phyloP scores from a whole-genome alignment of 2,329 filamentous ascomycete species.

The Shiraia bambusicola region DNA sequence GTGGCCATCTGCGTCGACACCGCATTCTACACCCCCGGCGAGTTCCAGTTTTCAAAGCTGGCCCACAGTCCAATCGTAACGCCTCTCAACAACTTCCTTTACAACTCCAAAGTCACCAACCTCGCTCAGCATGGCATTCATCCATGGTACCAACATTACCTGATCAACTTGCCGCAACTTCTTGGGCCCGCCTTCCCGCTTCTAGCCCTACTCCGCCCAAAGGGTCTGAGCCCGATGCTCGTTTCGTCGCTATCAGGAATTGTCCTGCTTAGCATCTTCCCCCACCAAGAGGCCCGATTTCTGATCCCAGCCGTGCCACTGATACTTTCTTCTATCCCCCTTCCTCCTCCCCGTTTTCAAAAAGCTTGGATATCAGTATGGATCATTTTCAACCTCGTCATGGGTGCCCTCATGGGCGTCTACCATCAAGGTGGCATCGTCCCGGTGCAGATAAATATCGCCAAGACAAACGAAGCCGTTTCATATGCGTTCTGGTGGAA shows the following conservation, averaged over 20 bases:
- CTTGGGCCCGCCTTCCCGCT: conserved; percentile 55
- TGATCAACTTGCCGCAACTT: conserved; percentile 55
- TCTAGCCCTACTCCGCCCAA: conserved; percentile 53
- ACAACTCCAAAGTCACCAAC: conserved; percentile 53
- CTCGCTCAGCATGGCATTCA: conserved; percentile 57
- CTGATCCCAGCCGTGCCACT: conserved; percentile 73
- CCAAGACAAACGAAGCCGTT: conserved; percentile 64
- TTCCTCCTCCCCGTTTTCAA: conserved; percentile 60
- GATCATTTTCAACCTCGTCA: conserved; percentile 67
- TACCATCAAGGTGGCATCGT: conserved; percentile 81
- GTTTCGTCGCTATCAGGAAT: conserved; percentile 75
- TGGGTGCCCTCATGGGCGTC: conserved; percentile 74
- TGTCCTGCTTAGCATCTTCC: conserved; percentile 69
- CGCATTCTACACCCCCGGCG: conserved; percentile 68
- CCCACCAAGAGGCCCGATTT: conserved; percentile 80
- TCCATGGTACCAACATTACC: conserved; percentile 55
- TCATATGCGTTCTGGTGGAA: conserved; percentile 81
- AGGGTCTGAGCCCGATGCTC: conserved; percentile 57
- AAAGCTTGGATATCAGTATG: conserved; percentile 58
- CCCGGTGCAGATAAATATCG: conserved; percentile 73
- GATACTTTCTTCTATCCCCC: conserved; percentile 70
- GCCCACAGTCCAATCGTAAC: conserved; percentile 56
- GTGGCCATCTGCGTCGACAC: conserved; percentile 83
- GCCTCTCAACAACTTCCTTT: conserved; percentile 55
- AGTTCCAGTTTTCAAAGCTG: conserved; percentile 66